These are phyloP conservation scores for Curvularia spicifera DNA, from an alignment of 2,329 filamentous ascomycete species.

Conservation along the genomic window DNA sequence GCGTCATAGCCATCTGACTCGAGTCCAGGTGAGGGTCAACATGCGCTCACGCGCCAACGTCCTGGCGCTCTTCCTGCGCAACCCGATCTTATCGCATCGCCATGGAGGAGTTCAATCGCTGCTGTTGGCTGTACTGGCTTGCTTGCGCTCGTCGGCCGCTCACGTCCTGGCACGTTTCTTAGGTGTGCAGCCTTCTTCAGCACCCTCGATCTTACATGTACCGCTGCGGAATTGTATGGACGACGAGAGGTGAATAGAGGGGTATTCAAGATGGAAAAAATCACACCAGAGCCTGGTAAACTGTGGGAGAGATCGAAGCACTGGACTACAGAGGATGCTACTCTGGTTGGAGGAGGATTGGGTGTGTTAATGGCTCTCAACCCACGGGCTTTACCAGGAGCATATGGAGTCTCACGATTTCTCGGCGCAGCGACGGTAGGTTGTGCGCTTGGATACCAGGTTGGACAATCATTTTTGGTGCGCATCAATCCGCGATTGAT, in stretches of 20 bases:
- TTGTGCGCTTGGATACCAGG: constrained; percentile 18
- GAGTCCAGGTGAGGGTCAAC: constrained; percentile 29
- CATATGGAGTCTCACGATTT: constrained; percentile 24
- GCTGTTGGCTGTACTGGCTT: constrained; percentile 21
- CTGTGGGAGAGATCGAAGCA: constrained; percentile 32
- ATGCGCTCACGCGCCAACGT: constrained; percentile 16
- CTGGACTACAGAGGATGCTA: constrained; percentile 24
- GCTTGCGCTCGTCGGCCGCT: constrained; percentile 21
- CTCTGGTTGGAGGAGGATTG: constrained; percentile 23
- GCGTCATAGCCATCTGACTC: constrained; percentile 11
- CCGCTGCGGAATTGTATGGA: constrained; percentile 19
- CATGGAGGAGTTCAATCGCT: constrained; percentile 13
- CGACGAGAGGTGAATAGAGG: constrained; percentile 27
- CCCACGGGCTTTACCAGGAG: constrained; percentile 25
- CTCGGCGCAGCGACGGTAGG: constrained; percentile 27
- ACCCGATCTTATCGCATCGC: constrained; percentile 12
- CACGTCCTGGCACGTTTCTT: constrained; percentile 29
- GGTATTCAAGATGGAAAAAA: constrained; percentile 26
- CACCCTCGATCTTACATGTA: constrained; percentile 14
- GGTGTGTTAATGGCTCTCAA: constrained; percentile 24
- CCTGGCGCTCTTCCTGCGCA: constrained; percentile 16
- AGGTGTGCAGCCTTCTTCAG: constrained; percentile 21
- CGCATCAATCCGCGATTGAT: constrained; percentile 7
- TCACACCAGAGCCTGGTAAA: constrained; percentile 25
- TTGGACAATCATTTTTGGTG: constrained; percentile 6